Evolutionary conservation across 208 protist species (phyloP).

Genomic region (Porcisia deanei): DNA sequence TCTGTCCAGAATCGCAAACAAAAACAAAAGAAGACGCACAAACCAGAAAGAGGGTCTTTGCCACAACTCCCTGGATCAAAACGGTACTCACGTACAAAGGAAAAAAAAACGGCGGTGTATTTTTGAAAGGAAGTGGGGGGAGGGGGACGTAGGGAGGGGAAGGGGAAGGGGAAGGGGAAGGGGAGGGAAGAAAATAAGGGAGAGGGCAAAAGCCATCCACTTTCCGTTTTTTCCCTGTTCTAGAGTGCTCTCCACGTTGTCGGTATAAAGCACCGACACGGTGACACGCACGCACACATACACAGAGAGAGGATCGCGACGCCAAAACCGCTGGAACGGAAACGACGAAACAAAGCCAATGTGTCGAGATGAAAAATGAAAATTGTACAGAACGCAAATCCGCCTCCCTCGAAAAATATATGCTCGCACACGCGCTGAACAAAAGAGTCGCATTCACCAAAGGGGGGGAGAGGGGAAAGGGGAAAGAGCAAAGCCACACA

Average conservation of each 20-base stretch:
- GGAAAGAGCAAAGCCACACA: not conserved
- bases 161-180: not conserved
- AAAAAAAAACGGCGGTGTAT: not conserved
- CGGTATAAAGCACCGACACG: not conserved
- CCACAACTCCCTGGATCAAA: not conserved
- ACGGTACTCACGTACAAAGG: not conserved
- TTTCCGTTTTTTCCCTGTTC: not conserved
- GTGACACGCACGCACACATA: not conserved
- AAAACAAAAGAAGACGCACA: too few relatives aligned
- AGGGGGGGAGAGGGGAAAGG: not conserved
- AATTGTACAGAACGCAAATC: not conserved
- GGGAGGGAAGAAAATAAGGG: not conserved
- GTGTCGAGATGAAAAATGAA: not conserved
- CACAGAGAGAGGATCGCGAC: not conserved
- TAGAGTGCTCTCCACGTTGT: not conserved
- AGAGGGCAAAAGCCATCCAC: not conserved
- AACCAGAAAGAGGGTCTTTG: too few relatives aligned
- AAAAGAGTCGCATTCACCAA: not conserved
- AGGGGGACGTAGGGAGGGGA: not conserved
- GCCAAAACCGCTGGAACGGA: too few relatives aligned
- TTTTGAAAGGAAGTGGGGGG: not conserved
- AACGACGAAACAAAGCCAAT: not conserved
- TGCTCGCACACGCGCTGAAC: not conserved
- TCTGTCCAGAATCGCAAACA: too few relatives aligned
- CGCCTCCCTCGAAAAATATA: not conserved